Evolutionary conservation across 2,329 filamentous ascomycete genomes (phyloP).

Genomic region (Escovopsis weberi): DNA sequence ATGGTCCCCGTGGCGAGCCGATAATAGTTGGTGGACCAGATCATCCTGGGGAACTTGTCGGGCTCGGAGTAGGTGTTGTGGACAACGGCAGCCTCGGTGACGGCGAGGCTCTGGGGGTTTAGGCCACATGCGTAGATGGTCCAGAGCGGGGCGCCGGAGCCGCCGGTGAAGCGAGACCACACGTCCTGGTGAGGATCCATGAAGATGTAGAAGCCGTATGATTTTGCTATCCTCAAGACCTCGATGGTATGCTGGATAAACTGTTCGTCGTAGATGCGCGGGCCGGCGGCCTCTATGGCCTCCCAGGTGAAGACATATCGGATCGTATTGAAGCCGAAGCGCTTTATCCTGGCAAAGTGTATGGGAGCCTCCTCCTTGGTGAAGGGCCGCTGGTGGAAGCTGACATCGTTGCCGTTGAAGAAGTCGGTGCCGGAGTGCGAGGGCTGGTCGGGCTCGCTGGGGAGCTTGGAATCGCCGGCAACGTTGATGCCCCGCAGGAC

Average conservation of each 20-base stretch:
- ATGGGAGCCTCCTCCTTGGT: slow-evolving; percentile 64
- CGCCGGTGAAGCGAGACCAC: slow-evolving; percentile 89
- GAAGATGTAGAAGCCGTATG: slow-evolving; percentile 89
- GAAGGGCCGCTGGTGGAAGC: slow-evolving; percentile 79
- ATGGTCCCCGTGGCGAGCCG: slow-evolving; percentile 77
- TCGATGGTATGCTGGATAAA: slow-evolving; percentile 88
- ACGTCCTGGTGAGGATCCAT: slow-evolving; percentile 99
- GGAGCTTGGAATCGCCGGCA: slow-evolving; percentile 80
- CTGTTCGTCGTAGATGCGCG: slow-evolving; percentile 82
- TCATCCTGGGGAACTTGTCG: slow-evolving; percentile 89
- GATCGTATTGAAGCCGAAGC: slow-evolving; percentile 91
- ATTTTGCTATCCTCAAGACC: slow-evolving; percentile 67
- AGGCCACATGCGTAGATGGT: slow-evolving; percentile 89
- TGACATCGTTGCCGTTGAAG: slow-evolving; percentile 85
- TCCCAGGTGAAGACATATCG: slow-evolving; percentile 98
- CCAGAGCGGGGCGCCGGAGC: slow-evolving; percentile 95
- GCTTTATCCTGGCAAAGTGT: slow-evolving; percentile 74
- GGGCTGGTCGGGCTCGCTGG: slow-evolving; percentile 64
- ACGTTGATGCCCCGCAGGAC: slow-evolving; percentile 89
- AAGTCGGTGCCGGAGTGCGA: slow-evolving; percentile 68
- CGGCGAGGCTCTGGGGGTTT: slow-evolving; percentile 70
- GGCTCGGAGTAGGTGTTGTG: slow-evolving; percentile 88
- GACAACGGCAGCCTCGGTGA: slow-evolving; percentile 82
- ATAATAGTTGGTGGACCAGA: slow-evolving; percentile 96
- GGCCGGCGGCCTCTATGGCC: slow-evolving; percentile 86